A percentile compares a stretch with the other conserved stretches of the same genome.
Evolutionary conservation across 2,329 filamentous ascomycete species (phyloP).

Genomic region (Alternaria sp.): DNA sequence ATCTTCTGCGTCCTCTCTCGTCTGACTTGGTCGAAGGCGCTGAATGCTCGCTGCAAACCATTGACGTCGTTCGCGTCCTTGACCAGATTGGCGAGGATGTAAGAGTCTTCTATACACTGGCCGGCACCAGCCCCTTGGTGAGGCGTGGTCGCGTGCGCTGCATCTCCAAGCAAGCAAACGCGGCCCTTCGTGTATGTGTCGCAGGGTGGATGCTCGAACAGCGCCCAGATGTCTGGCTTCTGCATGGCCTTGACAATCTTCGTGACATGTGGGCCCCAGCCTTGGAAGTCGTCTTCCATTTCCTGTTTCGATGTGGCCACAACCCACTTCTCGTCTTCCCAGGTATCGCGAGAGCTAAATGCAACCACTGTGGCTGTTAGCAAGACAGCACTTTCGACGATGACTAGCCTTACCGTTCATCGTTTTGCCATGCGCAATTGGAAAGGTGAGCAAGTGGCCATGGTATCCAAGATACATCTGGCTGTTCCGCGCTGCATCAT

Average conservation of each 20-base stretch:
- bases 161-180: conserved; percentile 61
- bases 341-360: conserved; percentile 40
- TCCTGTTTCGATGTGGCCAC: conserved; percentile 40
- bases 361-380: conserved; percentile 41
- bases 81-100: conserved; percentile 36
- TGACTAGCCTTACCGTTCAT: conserved; percentile 57
- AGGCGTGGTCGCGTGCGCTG: conserved; percentile 62
- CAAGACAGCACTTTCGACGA: neutral
- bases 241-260: conserved; percentile 51
- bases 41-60: conserved; percentile 44
- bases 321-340: conserved; percentile 44
- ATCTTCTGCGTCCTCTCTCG: conserved; percentile 37
- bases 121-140: conserved; percentile 64
- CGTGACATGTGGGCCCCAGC: conserved; percentile 39
- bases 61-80: conserved; percentile 34
- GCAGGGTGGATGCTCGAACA: conserved; percentile 61
- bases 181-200: conserved; percentile 53
- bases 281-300: conserved; percentile 39
- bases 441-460: conserved; percentile 68
- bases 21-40: conserved; percentile 37
- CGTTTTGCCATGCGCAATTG: conserved; percentile 62
- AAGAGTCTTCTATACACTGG: conserved; percentile 62
- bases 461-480: conserved; percentile 66
- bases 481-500: conserved; percentile 57
- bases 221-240: conserved; percentile 61